Base-by-base conservation (phyloP, 1,284 basidiomycete genomes). In the Singerocomus rubriflavus region DNA sequence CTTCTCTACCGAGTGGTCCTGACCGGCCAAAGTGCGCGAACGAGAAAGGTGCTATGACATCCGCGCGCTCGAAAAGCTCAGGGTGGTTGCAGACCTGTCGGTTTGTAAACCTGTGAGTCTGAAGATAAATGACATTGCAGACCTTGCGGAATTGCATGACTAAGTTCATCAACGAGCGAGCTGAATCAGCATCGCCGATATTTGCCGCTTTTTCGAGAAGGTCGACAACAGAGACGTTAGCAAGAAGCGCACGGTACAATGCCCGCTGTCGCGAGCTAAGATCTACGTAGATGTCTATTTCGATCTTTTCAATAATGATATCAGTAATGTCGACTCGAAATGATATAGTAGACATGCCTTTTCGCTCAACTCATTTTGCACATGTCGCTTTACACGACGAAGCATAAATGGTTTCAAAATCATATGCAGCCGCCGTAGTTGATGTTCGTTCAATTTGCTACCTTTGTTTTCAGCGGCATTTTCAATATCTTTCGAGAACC, bases 131-230 rank as follows among this genome's bases (percentile, higher is more conserved):
- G 27, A 38, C 50, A 34, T 16, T 30, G 3, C 68, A 36, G 44
- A 88, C 91, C 78, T 99, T 99, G 59, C 97, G 88, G 79, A 99
- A 99, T 71, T 99, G 97, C 97, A 99, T 99, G 57, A 99, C 96
- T 56, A 99, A 80, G 72, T 99, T 99, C 96, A 99, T 98, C 51
- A 99, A 76, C 21, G 93, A 93, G 54, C 92, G 84, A 44, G 93
- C 90, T 35, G 91, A 92, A 58, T 93, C 92, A 27, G 85, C 91
- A 63, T 98, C 93, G 30, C 90, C 84, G 51, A 92, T 81, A 57
- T 90, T 91, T 17, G 90, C 86, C 12, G 96, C 95, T 67, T 96
- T 93, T 63, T 92, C 91, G 51, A 99, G 78, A 35, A 99, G 82
- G 65, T 99, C 97, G 13, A 93, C 85, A 46, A 99, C 88, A 42